phyloP scores from a whole-genome alignment of 192 early-diverging fungal species.

The Powellomyces hirtus region DNA sequence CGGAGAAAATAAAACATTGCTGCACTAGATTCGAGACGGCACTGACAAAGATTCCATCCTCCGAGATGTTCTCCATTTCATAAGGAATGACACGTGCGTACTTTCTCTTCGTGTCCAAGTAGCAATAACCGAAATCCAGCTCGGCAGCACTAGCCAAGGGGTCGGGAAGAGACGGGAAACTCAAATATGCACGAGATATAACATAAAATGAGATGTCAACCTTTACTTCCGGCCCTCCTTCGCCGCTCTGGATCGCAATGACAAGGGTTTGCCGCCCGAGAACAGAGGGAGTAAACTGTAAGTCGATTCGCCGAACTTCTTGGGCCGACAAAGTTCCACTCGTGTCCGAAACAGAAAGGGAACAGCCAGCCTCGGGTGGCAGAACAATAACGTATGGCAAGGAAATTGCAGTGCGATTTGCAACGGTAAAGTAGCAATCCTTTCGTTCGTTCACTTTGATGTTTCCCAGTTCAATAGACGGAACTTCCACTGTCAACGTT shows the following conservation, averaged over 20 bases:
- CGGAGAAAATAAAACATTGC: constrained; percentile 73
- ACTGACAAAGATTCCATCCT: constrained; percentile 65
- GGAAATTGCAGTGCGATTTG: constrained; percentile 28
- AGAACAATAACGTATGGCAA: constrained; percentile 20
- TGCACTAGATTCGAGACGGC: constrained; percentile 76
- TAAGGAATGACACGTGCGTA: constrained; percentile 73
- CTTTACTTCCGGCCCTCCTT: constrained; percentile 2
- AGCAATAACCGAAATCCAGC: constrained; percentile 79
- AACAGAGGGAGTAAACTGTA: constrained; percentile 44
- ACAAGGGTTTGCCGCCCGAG: constrained; percentile 57
- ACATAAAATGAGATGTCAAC: constrained; percentile 55
- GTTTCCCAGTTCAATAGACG: constrained; percentile 49
- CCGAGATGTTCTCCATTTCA: constrained; percentile 67
- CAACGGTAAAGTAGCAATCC: constrained; percentile 57
- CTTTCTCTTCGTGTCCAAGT: constrained; percentile 70
- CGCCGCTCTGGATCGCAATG: constrained; percentile 34
- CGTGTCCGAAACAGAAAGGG: neutral
- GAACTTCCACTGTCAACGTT: constrained; percentile 40
- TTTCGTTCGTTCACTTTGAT: constrained; percentile 45
- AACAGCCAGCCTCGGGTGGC: neutral
- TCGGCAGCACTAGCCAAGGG: constrained; percentile 35
- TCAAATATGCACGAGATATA: constrained; percentile 45
- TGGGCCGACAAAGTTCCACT: constrained; percentile 42
- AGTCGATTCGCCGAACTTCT: constrained; percentile 60
- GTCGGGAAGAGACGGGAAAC: constrained; percentile 61